Evolutionary conservation across 2,329 filamentous ascomycete species (phyloP), one percentile per base, ranked within the genome.

Genomic region (Pseudodiploospora longispora): DNA sequence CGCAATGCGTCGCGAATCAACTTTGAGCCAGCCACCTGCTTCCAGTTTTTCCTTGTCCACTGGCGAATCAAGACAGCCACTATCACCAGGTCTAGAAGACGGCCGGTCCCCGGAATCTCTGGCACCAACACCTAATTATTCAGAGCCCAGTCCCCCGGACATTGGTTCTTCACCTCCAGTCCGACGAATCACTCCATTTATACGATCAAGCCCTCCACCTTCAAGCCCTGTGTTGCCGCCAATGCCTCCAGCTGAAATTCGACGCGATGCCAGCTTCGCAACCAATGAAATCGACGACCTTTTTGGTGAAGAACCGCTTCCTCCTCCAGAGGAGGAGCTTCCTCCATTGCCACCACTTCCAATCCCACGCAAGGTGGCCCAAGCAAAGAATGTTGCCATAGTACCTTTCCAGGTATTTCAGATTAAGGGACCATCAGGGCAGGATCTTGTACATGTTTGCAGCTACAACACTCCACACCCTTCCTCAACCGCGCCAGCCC

Each of bases 141-240:
- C 78, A 42, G 76, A 72, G 42, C 72, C 84, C 44, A 94, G 88
- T 42, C 85, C 88, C 4, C 81, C 80, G 40, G 86, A 87, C 43
- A 87, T 97, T 54, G 85, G 85, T 2, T 97, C 93, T 0, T 97
- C 91, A 4, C 91, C 91, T 10, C 93, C 93, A 1, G 74, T 94
- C 1, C 80, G 89, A 50, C 76, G 79, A 51, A 75, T 75, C 33
- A 70, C 72, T 30, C 64, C 71, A 36, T 80, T 71, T 52, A 67
- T 74, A 30, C 70, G 61, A 41, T 78, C 76, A 2, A 81, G 78
- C 47, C 82, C 84, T 4, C 78, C 80, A 29, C 79, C 83, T 28
- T 95, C 90, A 2, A 97, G 91, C 59, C 93, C 91, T 2, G 75
- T 80, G 36, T 72, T 89, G 40, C 80, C 80, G 6, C 76, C 78